Percentiles rank a stretch among this genome's conserved stretches.
Conservation (phyloP, 2,329 filamentous ascomycete genomes). For the Cladosporium sp. region DNA sequence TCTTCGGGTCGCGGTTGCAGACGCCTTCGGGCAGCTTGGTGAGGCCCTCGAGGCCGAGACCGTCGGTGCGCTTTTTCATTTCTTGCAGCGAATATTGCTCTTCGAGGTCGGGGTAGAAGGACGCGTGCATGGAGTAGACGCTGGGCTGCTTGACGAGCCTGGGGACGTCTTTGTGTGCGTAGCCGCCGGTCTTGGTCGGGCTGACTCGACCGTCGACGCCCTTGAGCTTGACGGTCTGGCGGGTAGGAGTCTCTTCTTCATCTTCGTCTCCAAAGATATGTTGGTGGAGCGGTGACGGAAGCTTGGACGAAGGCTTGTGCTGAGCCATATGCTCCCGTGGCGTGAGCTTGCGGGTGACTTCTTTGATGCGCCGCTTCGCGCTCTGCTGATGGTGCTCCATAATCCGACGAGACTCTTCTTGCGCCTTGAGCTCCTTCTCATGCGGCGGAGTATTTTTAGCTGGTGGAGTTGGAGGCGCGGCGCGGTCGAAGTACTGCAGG, state of each 20-base stretch:
- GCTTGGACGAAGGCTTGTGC: neutral
- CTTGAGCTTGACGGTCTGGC: constrained; percentile 13
- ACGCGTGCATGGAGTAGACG: constrained; percentile 25
- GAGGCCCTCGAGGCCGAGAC: constrained; percentile 26
- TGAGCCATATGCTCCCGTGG: neutral
- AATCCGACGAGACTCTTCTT: neutral
- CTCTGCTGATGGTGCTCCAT: neutral
- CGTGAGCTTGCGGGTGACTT: neutral
- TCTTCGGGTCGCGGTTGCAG: constrained; percentile 12
- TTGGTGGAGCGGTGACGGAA: neutral
- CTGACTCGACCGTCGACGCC: constrained; percentile 16
- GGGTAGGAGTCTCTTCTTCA: neutral
- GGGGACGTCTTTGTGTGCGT: constrained; percentile 18
- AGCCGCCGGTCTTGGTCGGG: constrained; percentile 22
- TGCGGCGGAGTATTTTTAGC: constrained; percentile 40
- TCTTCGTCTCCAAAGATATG: neutral
- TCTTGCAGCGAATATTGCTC: constrained; percentile 21
- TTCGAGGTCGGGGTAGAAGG: constrained; percentile 22
- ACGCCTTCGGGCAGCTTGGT: constrained; percentile 21
- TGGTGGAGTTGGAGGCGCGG: constrained; percentile 37
- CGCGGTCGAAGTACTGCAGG: constrained; percentile 24
- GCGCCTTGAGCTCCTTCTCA: constrained; percentile 10
- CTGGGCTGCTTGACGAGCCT: constrained; percentile 25
- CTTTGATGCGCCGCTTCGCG: neutral
- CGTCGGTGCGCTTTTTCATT: constrained; percentile 23